Evolutionary conservation across 257 asterid species (phyloP).

Genomic region (Oldenlandia corymbosa): DNA sequence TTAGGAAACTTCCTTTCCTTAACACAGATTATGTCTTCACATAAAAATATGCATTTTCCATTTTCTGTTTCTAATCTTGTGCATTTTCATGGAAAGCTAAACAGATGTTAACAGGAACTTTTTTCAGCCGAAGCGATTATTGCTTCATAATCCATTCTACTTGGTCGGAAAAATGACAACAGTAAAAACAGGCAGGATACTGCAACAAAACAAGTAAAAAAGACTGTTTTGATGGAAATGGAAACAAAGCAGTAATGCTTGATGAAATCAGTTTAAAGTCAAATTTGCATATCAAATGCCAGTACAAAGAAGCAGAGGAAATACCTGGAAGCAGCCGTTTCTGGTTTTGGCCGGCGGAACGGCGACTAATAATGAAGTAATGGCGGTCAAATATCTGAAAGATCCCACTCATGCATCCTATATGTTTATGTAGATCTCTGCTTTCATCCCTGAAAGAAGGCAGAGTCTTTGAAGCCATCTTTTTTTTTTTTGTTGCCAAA

Average conservation of each 20-base stretch:
- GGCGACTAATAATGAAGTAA: constrained; percentile 56
- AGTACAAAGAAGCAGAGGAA: background rate
- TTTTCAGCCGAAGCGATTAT: background rate
- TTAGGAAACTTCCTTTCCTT: background rate
- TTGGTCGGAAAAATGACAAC: background rate
- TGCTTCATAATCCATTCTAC: background rate
- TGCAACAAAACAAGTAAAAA: too few relatives aligned
- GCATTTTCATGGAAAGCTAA: background rate
- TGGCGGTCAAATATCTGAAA: constrained; percentile 80
- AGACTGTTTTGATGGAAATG: too few relatives aligned
- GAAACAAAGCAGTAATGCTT: too few relatives aligned
- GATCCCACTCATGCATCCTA: constrained; percentile 94
- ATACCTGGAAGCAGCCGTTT: constrained; percentile 68
- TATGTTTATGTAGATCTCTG: constrained; percentile 59
- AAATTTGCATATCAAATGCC: too few relatives aligned
- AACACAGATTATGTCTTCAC: background rate
- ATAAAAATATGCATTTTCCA: too few relatives aligned
- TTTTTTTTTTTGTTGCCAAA: constrained; percentile 11
- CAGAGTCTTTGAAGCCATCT: constrained; percentile 49
- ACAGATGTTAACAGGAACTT: background rate
- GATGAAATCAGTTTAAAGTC: too few relatives aligned
- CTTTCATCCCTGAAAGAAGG: constrained; percentile 45
- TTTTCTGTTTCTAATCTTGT: background rate
- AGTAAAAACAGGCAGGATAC: background rate
- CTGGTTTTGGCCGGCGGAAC: constrained; percentile 39